Base-by-base conservation (phyloP, 2,329 filamentous ascomycete species). In the Colletotrichum cordylinicola region DNA sequence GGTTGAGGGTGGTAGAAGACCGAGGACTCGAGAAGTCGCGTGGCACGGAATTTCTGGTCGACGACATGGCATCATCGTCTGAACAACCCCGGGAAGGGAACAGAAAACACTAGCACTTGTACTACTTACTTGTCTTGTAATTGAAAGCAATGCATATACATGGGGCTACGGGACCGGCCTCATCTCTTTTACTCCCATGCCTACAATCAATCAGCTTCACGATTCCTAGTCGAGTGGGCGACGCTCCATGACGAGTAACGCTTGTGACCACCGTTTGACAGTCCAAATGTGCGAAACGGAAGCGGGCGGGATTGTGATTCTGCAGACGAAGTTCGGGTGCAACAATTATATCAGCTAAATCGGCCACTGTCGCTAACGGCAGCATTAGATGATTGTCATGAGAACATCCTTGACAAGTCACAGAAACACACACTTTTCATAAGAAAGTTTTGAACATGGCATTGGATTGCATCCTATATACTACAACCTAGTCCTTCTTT, bases 111-210 rank as follows among this genome's bases (percentile, higher is more conserved):
- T 3, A n/a, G 10, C 15, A 18, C 18, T 82, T 83, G 79, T 88
- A 84, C 2, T 82, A 81, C 29, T 81, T 81, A 74, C 77, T 83
- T 56, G 79, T 79, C 77, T 88, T 80, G 79, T 88, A 88, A 79
- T 83, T 82, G 27, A 80, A 79, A 43, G n/a, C 66, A 74, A 71
- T 61, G 37, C 61, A 70, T 39, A 71, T 39, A 67, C 29, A 52
- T 52, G 43, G 16, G 67, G 52, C 61, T 66, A 71, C 29, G 29
- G 37, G 31, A 27, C 48, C 71, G 52, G 67, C 60, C 67, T 35
- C 37, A 55, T n/a, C 15, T 67, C 39, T 33, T 24, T 8, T 33
- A 33, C 27, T 24, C 18, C 15, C 13, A 24, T 31, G 8, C 24
- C 24, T 15, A 10, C 33, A 58, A 29, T 48, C 33, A 31, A 31